Conservation (phyloP, 495 filamentous ascomycete species). For the Lophiostoma macrostomum region DNA sequence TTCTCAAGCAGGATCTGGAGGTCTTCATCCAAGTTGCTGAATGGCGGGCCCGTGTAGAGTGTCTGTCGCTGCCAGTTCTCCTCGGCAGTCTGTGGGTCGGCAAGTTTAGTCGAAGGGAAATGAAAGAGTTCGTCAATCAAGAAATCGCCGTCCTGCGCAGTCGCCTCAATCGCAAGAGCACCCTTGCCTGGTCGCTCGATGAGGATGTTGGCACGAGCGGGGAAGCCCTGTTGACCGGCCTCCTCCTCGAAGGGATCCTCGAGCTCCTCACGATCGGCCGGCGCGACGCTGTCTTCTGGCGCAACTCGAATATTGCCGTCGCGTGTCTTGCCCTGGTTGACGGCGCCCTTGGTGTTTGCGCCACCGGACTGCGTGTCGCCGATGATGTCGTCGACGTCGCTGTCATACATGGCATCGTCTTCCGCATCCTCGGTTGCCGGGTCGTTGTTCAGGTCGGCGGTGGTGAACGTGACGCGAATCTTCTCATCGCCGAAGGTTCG, state of each 20-base stretch:
- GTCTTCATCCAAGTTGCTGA: slow-evolving; percentile 92
- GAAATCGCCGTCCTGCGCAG: slow-evolving; percentile 82
- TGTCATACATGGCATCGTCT: slow-evolving; percentile 44
- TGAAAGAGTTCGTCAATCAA: slow-evolving; percentile 89
- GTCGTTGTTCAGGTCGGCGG: slow-evolving; percentile 75
- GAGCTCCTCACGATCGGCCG: slow-evolving; percentile 55
- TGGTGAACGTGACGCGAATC: slow-evolving; percentile 92
- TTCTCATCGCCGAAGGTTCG: slow-evolving; percentile 84
- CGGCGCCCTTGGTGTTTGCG: slow-evolving; percentile 52
- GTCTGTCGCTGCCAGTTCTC: slow-evolving; percentile 67
- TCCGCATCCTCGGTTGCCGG: slow-evolving; percentile 47
- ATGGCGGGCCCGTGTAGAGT: slow-evolving; percentile 87
- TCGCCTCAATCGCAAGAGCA: slow-evolving; percentile 80
- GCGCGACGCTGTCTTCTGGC: slow-evolving; percentile 57
- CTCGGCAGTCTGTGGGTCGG: slow-evolving; percentile 62
- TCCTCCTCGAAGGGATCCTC: slow-evolving; percentile 42
- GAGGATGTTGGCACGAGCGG: slow-evolving; percentile 78
- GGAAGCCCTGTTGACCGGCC: slow-evolving; percentile 58
- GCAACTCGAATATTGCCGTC: slow-evolving; percentile 52
- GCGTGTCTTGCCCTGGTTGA: slow-evolving; percentile 50
- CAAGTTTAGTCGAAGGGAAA: slow-evolving; percentile 70
- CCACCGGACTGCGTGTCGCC: slow-evolving; percentile 47
- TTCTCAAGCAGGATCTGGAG: slow-evolving; percentile 87
- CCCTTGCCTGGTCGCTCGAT: slow-evolving; percentile 81
- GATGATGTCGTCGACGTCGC: slow-evolving; percentile 31